phyloP scores from a whole-genome alignment of 148 eudicot species.

The Nyssa sinensis region DNA sequence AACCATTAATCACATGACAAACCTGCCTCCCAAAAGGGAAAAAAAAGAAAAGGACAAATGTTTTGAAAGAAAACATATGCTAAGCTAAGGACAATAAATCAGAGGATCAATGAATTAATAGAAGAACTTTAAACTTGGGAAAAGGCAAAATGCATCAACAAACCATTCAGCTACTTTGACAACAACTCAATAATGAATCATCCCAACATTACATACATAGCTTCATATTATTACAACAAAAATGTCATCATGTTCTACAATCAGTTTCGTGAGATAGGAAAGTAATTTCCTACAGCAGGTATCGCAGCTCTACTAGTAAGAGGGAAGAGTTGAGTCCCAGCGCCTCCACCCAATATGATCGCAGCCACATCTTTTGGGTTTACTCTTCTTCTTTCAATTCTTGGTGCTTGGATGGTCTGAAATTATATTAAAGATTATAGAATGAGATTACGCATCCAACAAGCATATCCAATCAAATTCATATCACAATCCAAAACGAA shows the following conservation, averaged over 20 bases:
- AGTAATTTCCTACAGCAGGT: slow-evolving; percentile 73
- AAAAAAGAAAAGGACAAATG: slow-evolving; percentile 3
- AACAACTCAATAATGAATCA: no score
- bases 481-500: not conserved
- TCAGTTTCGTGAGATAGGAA: not conserved
- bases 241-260: not conserved
- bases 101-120: not conserved
- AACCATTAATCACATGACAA: slow-evolving; percentile 1
- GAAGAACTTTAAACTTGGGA: not conserved
- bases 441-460: not conserved
- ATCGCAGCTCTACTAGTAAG: slow-evolving; percentile 88
- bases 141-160: not conserved
- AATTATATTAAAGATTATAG: slow-evolving; percentile 6
- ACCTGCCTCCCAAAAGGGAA: no score
- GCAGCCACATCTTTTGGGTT: slow-evolving; percentile 76
- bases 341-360: slow-evolving; percentile 89
- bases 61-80: not conserved
- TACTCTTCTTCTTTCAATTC: slow-evolving; percentile 47
- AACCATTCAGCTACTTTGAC: not conserved
- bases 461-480: not conserved
- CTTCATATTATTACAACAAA: not conserved
- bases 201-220: not conserved
- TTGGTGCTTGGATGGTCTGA: slow-evolving; percentile 48
- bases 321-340: slow-evolving; percentile 84
- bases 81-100: not conserved